phyloP scores from a whole-genome alignment of 805 yeast genomes.

The Zygosaccharomyces lentus region DNA sequence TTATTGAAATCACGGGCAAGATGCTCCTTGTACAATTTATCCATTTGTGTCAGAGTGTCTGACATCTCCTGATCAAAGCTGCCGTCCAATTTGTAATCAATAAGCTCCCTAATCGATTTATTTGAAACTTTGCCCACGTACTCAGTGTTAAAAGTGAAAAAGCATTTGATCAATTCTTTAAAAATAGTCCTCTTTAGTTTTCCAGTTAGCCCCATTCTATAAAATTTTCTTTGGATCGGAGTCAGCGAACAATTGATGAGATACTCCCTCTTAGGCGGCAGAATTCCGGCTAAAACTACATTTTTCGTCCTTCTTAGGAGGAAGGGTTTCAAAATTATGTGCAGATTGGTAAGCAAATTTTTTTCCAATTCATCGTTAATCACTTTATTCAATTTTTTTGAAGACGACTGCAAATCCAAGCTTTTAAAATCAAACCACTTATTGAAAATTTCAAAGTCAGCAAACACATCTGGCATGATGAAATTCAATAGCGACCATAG shows the following conservation, averaged over 20 bases:
- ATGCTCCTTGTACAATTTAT: slow-evolving; percentile 29
- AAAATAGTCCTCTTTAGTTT: slow-evolving; percentile 43
- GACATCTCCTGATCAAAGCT: slow-evolving; percentile 6
- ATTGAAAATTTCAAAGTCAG: slow-evolving; percentile 83
- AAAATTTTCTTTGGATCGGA: slow-evolving; percentile 57
- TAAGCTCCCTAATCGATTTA: slow-evolving; percentile 40
- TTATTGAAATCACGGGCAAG: slow-evolving; percentile 42
- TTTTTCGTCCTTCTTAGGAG: slow-evolving; percentile 74
- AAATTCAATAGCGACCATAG: slow-evolving; percentile 90
- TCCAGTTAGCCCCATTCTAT: slow-evolving; percentile 46
- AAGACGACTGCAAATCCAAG: slow-evolving; percentile 34
- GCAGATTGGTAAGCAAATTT: slow-evolving; percentile 68
- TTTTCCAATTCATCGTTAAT: slow-evolving; percentile 56
- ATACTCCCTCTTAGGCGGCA: slow-evolving; percentile 91
- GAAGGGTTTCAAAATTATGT: slow-evolving; percentile 85
- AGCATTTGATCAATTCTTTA: slow-evolving; percentile 48
- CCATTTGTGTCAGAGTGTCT: slow-evolving; percentile 23
- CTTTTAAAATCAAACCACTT: slow-evolving; percentile 89
- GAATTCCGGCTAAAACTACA: slow-evolving; percentile 55
- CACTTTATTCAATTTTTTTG: slow-evolving; percentile 36
- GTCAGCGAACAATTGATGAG: slow-evolving; percentile 70
- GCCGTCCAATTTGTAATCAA: slow-evolving; percentile 36
- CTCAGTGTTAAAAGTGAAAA: slow-evolving; percentile 41
- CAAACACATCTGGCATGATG: slow-evolving; percentile 87
- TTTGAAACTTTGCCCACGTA: slow-evolving; percentile 32